These are phyloP conservation scores for Didymellaceae sp. DNA, from an alignment of 2,329 filamentous ascomycete genomes.

Conservation along the genomic window DNA sequence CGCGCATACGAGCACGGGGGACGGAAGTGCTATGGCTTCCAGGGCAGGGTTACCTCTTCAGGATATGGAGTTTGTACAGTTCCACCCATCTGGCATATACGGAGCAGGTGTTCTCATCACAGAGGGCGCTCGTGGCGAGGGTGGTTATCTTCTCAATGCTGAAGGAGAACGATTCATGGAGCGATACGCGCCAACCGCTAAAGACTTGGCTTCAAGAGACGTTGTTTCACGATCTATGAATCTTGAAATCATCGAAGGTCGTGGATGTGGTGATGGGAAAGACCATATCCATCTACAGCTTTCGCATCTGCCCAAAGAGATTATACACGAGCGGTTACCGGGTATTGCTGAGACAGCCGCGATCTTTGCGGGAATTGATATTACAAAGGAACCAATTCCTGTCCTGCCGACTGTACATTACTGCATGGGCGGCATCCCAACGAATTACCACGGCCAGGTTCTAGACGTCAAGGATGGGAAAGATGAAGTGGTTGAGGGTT, in stretches of 20 bases:
- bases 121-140: constrained; percentile 58
- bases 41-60: constrained; percentile 58
- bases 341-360: constrained; percentile 59
- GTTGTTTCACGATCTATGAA: constrained; percentile 58
- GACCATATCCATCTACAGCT: constrained; percentile 59
- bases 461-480: constrained; percentile 48
- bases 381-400: constrained; percentile 58
- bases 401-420: constrained; percentile 61
- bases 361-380: constrained; percentile 59
- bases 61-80: constrained; percentile 61
- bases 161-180: constrained; percentile 60
- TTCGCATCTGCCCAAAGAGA: constrained; percentile 55
- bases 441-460: constrained; percentile 58
- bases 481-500: constrained; percentile 53
- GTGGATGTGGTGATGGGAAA: constrained; percentile 54
- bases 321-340: constrained; percentile 56
- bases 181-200: constrained; percentile 59
- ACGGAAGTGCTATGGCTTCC: constrained; percentile 59
- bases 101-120: constrained; percentile 58
- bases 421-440: constrained; percentile 60
- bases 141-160: constrained; percentile 57
- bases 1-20: constrained; percentile 58
- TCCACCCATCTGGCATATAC: constrained; percentile 59
- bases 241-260: constrained; percentile 56
- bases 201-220: constrained; percentile 57